A percentile compares a stretch with the other conserved stretches of the same genome.
Evolutionary conservation across 306 rosid genomes (phyloP).

Genomic region (barrel medic (Medicago truncatula)): MtrunA17r5.0-ANR NC_053042.1:15844501-15845000

Average conservation of each 20-base stretch:
- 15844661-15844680: neutral
- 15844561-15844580: constrained; percentile 97
- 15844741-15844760: constrained; percentile 41
- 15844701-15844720: constrained; percentile 57
- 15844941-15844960: too few species aligned
- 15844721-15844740: constrained; percentile 41
- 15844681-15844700: constrained; percentile 19
- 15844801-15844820: constrained; percentile 1
- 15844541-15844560: constrained; percentile 92
- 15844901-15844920: too few species aligned
- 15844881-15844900: too few species aligned
- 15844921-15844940: too few species aligned
- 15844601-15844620: constrained; percentile 90
- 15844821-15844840: neutral
- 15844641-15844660: constrained; percentile 30
- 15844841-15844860: neutral
- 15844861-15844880: too few species aligned
- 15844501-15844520: constrained; percentile 29
- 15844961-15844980: too few species aligned
- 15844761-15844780: constrained; percentile 35
- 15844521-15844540: constrained; percentile 41
- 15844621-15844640: constrained; percentile 90
- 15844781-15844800: constrained; percentile 18
- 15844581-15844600: constrained; percentile 90
- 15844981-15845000: too few species aligned